Conservation (phyloP, 179 eudicot species). For the Camellia oleifera region DNA sequence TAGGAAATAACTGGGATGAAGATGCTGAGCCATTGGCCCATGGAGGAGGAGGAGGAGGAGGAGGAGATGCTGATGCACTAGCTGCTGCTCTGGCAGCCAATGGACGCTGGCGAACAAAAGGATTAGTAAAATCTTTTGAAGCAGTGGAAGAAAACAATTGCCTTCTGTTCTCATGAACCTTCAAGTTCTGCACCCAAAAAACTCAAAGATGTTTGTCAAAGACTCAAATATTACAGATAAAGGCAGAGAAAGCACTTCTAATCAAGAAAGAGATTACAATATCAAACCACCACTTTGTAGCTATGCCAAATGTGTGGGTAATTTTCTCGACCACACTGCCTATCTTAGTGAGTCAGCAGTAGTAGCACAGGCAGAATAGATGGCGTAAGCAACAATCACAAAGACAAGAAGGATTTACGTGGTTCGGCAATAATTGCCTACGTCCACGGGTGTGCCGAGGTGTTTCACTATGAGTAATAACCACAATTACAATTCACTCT, state of each 20-base stretch:
- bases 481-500: too few species aligned
- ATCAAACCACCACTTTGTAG: not conserved
- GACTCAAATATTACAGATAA: too few species aligned
- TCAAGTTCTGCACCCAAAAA: conserved; percentile 60
- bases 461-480: too few species aligned
- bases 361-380: too few species aligned
- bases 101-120: conserved; percentile 92
- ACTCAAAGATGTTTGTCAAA: not conserved
- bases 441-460: too few species aligned
- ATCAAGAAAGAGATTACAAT: not conserved
- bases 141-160: conserved; percentile 74
- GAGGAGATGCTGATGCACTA: conserved; percentile 38
- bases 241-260: not conserved
- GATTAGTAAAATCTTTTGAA: conserved; percentile 69
- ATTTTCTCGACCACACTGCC: too few species aligned
- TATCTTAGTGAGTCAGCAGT: too few species aligned
- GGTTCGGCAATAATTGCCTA: too few species aligned
- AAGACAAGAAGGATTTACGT: too few species aligned
- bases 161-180: conserved; percentile 81
- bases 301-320: not conserved
- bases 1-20: conserved; percentile 71
- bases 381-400: too few species aligned
- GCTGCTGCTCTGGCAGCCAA: conserved; percentile 57
- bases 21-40: conserved; percentile 76
- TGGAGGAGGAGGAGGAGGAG: conserved; percentile 23